Conservation (phyloP, 2,329 filamentous ascomycete species). For the Saccharata proteae region DNA sequence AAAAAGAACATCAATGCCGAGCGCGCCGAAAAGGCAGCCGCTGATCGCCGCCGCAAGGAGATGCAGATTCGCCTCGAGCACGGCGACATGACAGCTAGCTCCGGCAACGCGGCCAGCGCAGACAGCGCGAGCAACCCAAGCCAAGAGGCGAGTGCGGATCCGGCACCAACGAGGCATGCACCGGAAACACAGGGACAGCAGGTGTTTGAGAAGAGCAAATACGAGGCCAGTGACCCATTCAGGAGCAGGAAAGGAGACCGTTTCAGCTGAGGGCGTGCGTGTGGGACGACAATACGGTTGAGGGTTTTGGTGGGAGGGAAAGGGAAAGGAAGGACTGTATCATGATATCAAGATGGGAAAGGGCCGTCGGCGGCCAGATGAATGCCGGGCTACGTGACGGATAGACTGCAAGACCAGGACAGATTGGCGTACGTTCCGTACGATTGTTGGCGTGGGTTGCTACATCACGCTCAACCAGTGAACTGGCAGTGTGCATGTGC, state of each 20-base stretch:
- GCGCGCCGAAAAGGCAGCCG: conserved; percentile 58
- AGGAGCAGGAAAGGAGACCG: conserved; percentile 73
- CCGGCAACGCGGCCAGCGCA: conserved; percentile 9
- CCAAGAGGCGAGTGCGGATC: conserved; percentile 61
- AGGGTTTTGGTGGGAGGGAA: no score
- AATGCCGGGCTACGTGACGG: no score
- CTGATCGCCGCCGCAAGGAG: conserved; percentile 20
- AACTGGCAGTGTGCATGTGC: no score
- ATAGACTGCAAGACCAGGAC: no score
- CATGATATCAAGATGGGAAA: no score
- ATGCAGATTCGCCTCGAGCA: conserved; percentile 22
- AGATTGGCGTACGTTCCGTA: no score
- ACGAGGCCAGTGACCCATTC: conserved; percentile 68
- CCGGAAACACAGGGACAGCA: conserved; percentile 57
- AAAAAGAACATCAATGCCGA: conserved; percentile 92
- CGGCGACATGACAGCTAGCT: conserved; percentile 4
- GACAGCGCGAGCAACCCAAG: conserved; percentile 46
- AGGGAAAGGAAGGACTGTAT: no score
- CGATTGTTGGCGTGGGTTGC: no score
- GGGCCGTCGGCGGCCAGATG: no score
- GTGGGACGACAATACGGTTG: not conserved
- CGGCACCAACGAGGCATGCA: conserved; percentile 75
- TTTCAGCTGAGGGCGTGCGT: conserved; percentile 45
- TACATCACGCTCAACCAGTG: no score
- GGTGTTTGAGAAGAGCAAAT: conserved; percentile 72